These are phyloP conservation scores for Calonectria hongkongensis DNA, from an alignment of 2,329 filamentous ascomycete genomes.

Conservation along the genomic window DNA sequence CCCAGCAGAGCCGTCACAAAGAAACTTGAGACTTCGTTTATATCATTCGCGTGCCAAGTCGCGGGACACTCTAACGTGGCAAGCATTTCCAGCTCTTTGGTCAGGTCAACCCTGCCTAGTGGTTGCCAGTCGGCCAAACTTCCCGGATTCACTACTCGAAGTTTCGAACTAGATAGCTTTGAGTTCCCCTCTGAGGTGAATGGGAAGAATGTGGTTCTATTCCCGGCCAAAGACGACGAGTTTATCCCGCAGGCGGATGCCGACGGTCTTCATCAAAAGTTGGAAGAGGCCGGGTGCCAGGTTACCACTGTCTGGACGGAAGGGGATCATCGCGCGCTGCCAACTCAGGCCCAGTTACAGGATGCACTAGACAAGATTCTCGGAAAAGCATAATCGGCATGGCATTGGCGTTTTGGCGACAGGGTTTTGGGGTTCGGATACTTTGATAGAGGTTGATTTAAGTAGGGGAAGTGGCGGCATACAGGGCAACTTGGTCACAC, in stretches of 20 bases:
- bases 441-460: background rate
- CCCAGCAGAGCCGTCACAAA: constrained; percentile 4
- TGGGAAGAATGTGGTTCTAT: constrained; percentile 21
- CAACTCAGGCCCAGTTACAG: constrained; percentile 1
- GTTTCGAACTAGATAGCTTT: constrained; percentile 1
- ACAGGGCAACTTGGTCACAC: background rate
- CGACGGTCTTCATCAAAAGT: constrained; percentile 4
- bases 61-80: background rate
- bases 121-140: constrained; percentile 3
- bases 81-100: background rate
- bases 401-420: background rate
- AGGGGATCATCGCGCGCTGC: constrained; percentile 31
- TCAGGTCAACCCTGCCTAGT: constrained; percentile 1
- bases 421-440: background rate
- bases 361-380: constrained; percentile 22
- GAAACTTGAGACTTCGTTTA: background rate
- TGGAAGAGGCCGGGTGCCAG: constrained; percentile 6
- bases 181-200: background rate
- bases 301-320: constrained; percentile 14
- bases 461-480: background rate
- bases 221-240: constrained; percentile 19
- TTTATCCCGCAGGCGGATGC: constrained; percentile 16
- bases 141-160: constrained; percentile 15
- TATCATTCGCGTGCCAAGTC: background rate
- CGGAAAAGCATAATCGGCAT: background rate